A percentile compares a stretch with the other conserved stretches of the same genome.
Evolutionary conservation across 139 green algal genomes (phyloP).

Genomic region (Chlorella sorokiniana): DNA sequence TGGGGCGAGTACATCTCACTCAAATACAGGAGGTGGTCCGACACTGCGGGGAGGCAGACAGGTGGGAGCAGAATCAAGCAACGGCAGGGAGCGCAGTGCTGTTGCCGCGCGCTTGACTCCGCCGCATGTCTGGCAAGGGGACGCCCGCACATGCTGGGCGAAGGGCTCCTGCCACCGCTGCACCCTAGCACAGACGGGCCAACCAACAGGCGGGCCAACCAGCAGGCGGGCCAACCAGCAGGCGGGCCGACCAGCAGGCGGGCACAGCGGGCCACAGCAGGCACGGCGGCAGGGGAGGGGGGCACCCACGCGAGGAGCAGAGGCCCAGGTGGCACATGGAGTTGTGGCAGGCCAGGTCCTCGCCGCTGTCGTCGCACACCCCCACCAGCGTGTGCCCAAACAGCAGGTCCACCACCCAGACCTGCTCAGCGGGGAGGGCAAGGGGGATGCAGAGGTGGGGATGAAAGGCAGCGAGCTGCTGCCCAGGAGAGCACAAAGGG

Average conservation of each 20-base stretch:
- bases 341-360: constrained; percentile 88
- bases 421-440: constrained; percentile 15
- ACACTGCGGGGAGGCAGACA: constrained; percentile 33
- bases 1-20: constrained; percentile 64
- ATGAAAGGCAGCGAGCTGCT: neutral
- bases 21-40: constrained; percentile 83
- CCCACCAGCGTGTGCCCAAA: constrained; percentile 39
- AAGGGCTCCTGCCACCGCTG: too few species aligned
- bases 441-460: neutral
- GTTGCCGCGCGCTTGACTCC: too few species aligned
- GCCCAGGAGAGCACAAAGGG: too few species aligned
- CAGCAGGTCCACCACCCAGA: constrained; percentile 75
- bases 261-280: neutral
- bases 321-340: constrained; percentile 79
- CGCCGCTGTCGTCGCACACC: constrained; percentile 78
- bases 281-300: too few species aligned
- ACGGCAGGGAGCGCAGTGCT: neutral
- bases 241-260: too few species aligned
- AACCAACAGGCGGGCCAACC: too few species aligned
- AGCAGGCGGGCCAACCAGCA: too few species aligned
- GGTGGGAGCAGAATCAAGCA: neutral
- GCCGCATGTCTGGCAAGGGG: too few species aligned
- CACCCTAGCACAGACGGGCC: too few species aligned
- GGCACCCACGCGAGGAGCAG: constrained; percentile 67
- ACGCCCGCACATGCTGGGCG: too few species aligned